These are phyloP conservation scores for Paecilomyces fulvus DNA, from an alignment of 2,329 filamentous ascomycete species.

Conservation along the genomic window DNA sequence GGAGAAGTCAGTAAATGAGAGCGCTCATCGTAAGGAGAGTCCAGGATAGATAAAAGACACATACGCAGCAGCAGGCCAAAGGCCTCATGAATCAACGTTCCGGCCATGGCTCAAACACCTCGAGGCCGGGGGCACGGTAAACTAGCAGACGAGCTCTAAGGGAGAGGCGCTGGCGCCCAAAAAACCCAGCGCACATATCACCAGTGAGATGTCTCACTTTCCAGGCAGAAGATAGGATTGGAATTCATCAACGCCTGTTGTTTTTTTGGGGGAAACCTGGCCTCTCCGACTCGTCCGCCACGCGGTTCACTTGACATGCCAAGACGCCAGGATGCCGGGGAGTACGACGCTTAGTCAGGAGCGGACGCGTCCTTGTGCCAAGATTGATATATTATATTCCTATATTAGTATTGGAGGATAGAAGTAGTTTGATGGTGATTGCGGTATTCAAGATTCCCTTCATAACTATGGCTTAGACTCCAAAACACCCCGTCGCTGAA, in stretches of 20 bases:
- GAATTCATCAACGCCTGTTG: not conserved
- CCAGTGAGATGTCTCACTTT: constrained; percentile 2
- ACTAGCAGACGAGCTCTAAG: constrained; percentile 24
- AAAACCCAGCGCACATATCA: constrained; percentile 30
- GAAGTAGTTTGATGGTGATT: not conserved
- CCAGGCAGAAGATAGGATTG: not conserved
- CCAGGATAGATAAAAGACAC: constrained; percentile 8
- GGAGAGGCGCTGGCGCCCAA: constrained; percentile 22
- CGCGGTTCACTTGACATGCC: not conserved
- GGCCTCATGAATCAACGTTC: constrained; percentile 26
- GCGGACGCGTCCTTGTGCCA: not conserved
- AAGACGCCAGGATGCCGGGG: not conserved
- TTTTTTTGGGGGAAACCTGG: not conserved
- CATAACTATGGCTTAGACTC: too few relatives aligned
- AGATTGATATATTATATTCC: not conserved
- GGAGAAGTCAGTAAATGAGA: constrained; percentile 12
- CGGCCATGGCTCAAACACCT: constrained; percentile 22
- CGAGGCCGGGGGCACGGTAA: constrained; percentile 1
- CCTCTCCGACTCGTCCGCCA: constrained; percentile 1
- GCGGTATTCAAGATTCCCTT: too few relatives aligned
- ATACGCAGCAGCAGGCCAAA: constrained; percentile 29
- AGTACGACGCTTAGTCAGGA: not conserved
- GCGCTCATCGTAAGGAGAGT: not conserved
- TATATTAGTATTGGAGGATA: not conserved
- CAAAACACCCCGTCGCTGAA: too few relatives aligned